Conservation (phyloP, 768 basidiomycete genomes). For the Phaeolepiota aurea region DNA sequence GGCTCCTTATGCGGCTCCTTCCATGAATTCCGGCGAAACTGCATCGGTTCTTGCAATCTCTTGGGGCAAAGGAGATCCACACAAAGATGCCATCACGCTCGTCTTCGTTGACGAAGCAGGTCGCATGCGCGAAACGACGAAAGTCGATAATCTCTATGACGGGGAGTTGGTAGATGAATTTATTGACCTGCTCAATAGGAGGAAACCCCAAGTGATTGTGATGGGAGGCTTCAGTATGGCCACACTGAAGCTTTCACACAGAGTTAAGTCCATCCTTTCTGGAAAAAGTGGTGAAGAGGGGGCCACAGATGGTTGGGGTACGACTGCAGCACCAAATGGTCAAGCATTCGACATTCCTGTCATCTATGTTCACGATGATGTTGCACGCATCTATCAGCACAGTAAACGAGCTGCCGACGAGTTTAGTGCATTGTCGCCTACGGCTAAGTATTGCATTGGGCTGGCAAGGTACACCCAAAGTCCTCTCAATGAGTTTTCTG, state of each 20-base stretch:
- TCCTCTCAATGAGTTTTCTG: slow-evolving; percentile 90
- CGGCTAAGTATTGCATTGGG: slow-evolving; percentile 89
- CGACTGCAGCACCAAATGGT: slow-evolving; percentile 18
- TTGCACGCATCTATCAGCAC: slow-evolving; percentile 91
- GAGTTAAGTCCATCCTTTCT: slow-evolving; percentile 48
- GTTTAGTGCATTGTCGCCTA: slow-evolving; percentile 66
- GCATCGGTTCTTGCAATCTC: slow-evolving; percentile 83
- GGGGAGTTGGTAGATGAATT: slow-evolving; percentile 64
- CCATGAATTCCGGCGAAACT: slow-evolving; percentile 62
- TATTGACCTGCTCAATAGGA: slow-evolving; percentile 69
- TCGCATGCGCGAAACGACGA: slow-evolving; percentile 82
- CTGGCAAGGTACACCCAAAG: slow-evolving; percentile 90
- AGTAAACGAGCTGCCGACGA: slow-evolving; percentile 80
- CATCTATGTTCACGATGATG: slow-evolving; percentile 82
- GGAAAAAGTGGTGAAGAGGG: slow-evolving; percentile 15
- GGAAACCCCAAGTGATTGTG: slow-evolving; percentile 83
- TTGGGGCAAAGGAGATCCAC: slow-evolving; percentile 92
- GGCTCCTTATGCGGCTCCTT: slow-evolving; percentile 58
- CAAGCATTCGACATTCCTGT: slow-evolving; percentile 58
- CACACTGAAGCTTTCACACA: slow-evolving; percentile 60
- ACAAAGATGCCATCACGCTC: slow-evolving; percentile 79
- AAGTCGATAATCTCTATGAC: slow-evolving; percentile 82
- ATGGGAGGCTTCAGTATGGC: slow-evolving; percentile 84
- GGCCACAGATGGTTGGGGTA: slow-evolving; percentile 18
- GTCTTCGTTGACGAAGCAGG: slow-evolving; percentile 87